Base-by-base conservation (phyloP, 139 green algal species). In the Chlorella sp. region DNA sequence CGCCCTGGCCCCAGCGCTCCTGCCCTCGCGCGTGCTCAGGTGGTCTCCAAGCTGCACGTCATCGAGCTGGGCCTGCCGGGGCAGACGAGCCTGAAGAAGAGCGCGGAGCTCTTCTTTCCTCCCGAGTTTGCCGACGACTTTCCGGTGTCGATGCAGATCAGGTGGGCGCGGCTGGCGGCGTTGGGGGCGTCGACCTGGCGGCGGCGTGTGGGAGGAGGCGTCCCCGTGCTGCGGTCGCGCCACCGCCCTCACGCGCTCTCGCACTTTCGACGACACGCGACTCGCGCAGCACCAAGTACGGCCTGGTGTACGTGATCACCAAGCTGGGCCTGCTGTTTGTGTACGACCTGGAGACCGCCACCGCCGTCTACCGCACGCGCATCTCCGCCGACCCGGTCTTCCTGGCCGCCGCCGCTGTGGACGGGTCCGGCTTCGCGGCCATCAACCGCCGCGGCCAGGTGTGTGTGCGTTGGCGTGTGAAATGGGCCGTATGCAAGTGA, bases 81-180 rank as follows among this genome's bases (percentile, higher is more conserved):
- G 62, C 63, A 79, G 45, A 73, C 82, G 3, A 78, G 79, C 41
- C 90, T 96, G 77, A 97, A 97, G 87, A 91, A 92, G 82, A 88
- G 95, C 67, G 93, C 93, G 23, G 96, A 99, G 85, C 91, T 99
- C 15, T 99, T 99, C 80, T 99, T 99, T 83, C 96, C 96, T 5
- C 90, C 92, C 8, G 95, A 99, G 75, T 99, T 99, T 86, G 90
- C 90, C n/a, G 96, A 99, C 68, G 96, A 99, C 83, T 99, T 99
- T 74, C 96, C 96, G 5, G 96, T 99, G 40, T 94, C 93, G 27
- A 95, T 99, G 89, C 94, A 98, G 81, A 84, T 89, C 74, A 87
- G 86, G 73, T 74, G 21, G 36, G 65, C 1, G 4, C 12, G 21
- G 3, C 5, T 36, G 55, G 55, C 27, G 46, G 14, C 17, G 14